Conservation (phyloP, 2,329 filamentous ascomycete genomes). For the Orbilia javanica region DNA sequence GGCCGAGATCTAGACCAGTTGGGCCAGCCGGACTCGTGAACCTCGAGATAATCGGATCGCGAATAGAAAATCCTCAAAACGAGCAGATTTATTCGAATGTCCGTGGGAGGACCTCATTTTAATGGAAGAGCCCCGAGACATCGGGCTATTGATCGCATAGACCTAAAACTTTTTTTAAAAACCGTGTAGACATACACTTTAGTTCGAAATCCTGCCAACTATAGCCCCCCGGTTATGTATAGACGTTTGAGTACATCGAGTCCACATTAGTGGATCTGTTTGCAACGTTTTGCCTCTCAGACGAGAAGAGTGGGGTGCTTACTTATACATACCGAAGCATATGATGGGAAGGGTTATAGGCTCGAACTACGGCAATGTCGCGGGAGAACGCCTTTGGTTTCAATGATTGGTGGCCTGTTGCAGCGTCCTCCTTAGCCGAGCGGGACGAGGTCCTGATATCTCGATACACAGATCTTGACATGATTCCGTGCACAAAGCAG, state of each 20-base stretch:
- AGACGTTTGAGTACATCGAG: slow-evolving; percentile 7
- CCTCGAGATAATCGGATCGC: not conserved
- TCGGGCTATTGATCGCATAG: not conserved
- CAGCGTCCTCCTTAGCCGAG: slow-evolving; percentile 12
- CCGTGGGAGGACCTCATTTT: not conserved
- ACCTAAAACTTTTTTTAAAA: not conserved
- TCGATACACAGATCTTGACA: slow-evolving; percentile 22
- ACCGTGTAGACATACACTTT: not conserved
- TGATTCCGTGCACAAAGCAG: not conserved
- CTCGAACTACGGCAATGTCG: slow-evolving; percentile 22
- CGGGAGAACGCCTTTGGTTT: slow-evolving; percentile 18
- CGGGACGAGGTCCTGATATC: slow-evolving; percentile 24
- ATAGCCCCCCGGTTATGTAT: slow-evolving; percentile 3
- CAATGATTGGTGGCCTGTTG: slow-evolving; percentile 25
- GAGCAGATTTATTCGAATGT: not conserved
- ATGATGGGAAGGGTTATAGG: slow-evolving; percentile 7
- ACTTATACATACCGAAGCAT: no score
- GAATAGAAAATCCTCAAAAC: not conserved
- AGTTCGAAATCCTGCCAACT: not conserved
- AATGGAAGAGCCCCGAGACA: slow-evolving; percentile 4
- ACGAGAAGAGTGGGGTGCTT: slow-evolving; percentile 24
- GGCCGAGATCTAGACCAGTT: no score
- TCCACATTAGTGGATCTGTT: not conserved
- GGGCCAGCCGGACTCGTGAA: not conserved
- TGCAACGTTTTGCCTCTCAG: not conserved